These are phyloP conservation scores for Chlamydomonas schloesseri DNA, from an alignment of 139 green algal genomes.

Conservation along the genomic window DNA sequence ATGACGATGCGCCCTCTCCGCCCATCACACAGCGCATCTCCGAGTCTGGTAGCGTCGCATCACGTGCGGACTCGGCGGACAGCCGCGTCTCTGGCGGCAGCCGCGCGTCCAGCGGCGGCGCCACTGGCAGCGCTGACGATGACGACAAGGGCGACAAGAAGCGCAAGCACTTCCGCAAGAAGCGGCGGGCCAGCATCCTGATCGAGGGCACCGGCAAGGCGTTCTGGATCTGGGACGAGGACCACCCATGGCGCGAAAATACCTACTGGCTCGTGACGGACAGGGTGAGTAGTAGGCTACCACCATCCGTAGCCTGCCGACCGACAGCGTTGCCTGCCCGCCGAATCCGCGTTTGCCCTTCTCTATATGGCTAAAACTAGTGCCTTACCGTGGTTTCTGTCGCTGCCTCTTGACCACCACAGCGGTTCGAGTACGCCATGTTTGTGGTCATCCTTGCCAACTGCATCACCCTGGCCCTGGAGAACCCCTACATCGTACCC, in stretches of 20 bases:
- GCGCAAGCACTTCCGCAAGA: slow-evolving; percentile 10
- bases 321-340: too few relatives aligned
- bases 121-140: background rate
- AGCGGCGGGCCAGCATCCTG: slow-evolving; percentile 51
- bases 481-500: slow-evolving; percentile 65
- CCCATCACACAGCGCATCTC: slow-evolving; percentile 12
- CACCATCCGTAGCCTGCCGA: too few relatives aligned
- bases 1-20: too few relatives aligned
- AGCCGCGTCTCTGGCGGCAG: background rate
- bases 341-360: too few relatives aligned
- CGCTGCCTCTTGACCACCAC: background rate
- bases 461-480: slow-evolving; percentile 78
- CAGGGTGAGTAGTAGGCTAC: slow-evolving; percentile 12
- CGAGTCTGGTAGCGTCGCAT: slow-evolving; percentile 9
- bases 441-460: slow-evolving; percentile 79
- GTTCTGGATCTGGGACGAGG: slow-evolving; percentile 66
- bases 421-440: slow-evolving; percentile 79
- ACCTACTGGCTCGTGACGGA: slow-evolving; percentile 55
- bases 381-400: too few relatives aligned
- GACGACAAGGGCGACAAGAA: background rate
- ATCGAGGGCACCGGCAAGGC: slow-evolving; percentile 59
- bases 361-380: too few relatives aligned
- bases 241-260: slow-evolving; percentile 60
- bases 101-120: background rate
- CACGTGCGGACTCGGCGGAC: slow-evolving; percentile 3